phyloP scores from a whole-genome alignment of 2,329 filamentous ascomycete species.

The Penicillium palitans region DNA sequence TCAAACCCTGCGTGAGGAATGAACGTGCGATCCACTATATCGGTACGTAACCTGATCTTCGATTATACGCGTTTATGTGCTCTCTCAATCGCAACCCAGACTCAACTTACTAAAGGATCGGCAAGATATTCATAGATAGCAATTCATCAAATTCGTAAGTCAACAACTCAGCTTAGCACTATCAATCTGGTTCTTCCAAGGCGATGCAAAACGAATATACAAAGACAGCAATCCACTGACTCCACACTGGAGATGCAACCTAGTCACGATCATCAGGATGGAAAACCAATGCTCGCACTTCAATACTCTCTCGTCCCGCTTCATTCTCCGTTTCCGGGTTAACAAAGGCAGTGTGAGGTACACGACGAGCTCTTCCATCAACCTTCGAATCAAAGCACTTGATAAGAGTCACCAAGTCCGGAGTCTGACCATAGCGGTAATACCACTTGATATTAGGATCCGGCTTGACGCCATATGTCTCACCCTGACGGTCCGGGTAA shows the following conservation, averaged over 20 bases:
- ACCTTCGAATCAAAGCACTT: conserved; percentile 63
- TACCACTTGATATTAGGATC: conserved; percentile 53
- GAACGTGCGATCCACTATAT: background rate
- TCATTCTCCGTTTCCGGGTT: conserved; percentile 48
- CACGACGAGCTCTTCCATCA: conserved; percentile 54
- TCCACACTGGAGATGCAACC: background rate
- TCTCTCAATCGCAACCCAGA: too few species aligned
- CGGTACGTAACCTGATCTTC: background rate
- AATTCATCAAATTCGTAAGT: background rate
- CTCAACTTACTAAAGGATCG: too few species aligned
- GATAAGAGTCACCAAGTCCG: conserved; percentile 58
- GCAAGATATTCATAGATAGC: background rate
- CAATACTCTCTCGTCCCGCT: conserved; percentile 54
- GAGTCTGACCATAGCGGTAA: conserved; percentile 54
- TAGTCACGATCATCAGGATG: conserved; percentile 43
- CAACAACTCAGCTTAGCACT: background rate
- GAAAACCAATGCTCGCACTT: conserved; percentile 57
- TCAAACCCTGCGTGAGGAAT: background rate
- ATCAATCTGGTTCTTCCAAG: background rate
- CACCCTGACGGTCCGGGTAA: conserved; percentile 53
- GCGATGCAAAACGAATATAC: background rate
- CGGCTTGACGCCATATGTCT: conserved; percentile 51
- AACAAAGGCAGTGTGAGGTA: conserved; percentile 59
- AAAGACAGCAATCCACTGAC: background rate
- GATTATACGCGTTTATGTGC: background rate